Percentiles rank a stretch among this genome's conserved stretches.
phyloP scores from a whole-genome alignment of 2,329 filamentous ascomycete species.

The Trichophyton mentagrophytes region DNA sequence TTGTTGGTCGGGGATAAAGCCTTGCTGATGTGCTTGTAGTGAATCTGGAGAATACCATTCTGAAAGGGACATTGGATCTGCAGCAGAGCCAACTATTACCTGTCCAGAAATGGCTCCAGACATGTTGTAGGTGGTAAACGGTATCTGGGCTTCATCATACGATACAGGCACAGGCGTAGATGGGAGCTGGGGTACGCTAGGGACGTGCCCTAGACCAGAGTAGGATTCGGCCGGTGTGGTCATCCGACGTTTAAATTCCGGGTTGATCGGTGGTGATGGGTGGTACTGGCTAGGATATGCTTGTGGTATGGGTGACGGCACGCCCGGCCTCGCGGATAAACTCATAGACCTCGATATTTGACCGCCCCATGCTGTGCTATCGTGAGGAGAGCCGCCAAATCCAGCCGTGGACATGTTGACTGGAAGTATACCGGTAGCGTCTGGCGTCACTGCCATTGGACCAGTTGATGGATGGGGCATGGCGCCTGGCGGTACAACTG shows the following conservation, averaged over 20 bases:
- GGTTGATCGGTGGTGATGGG: not conserved
- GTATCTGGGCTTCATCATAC: slow-evolving; percentile 1
- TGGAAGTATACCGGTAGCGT: slow-evolving; percentile 5
- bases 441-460: slow-evolving; percentile 1
- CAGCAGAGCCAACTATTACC: slow-evolving; percentile 3
- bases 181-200: slow-evolving; percentile 4
- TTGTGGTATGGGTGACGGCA: slow-evolving; percentile 1
- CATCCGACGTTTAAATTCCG: slow-evolving; percentile 7
- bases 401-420: not conserved
- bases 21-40: slow-evolving; percentile 6
- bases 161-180: not conserved
- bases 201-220: not conserved
- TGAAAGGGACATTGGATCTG: slow-evolving; percentile 6
- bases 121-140: slow-evolving; percentile 3
- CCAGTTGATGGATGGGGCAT: slow-evolving; percentile 7
- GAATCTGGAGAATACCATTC: slow-evolving; percentile 8
- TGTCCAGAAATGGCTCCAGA: not conserved
- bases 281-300: slow-evolving; percentile 1
- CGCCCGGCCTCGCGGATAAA: not conserved
- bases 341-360: slow-evolving; percentile 4
- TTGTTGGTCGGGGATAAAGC: not conserved
- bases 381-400: not conserved
- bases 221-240: slow-evolving; percentile 1
- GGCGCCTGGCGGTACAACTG: slow-evolving; percentile 4
- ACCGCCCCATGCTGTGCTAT: not conserved